Evolutionary conservation across 495 filamentous ascomycete species (phyloP), one percentile per base, ranked within the genome.

Genomic region (Annulohypoxylon moriforme): DNA sequence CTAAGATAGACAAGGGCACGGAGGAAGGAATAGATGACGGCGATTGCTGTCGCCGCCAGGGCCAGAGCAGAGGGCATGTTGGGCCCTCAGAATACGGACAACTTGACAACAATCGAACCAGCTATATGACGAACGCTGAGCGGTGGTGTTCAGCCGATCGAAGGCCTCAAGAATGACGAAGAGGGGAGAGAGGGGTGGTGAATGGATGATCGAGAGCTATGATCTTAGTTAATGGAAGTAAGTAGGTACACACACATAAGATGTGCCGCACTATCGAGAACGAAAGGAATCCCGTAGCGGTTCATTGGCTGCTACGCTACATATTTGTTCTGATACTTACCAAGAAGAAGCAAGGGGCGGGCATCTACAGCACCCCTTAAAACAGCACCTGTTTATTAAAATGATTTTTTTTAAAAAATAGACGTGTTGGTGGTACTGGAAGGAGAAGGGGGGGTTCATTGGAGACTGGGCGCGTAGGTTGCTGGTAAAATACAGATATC

Each of bases 21-120:
- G 49, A 53, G 49, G 49, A 53, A 53, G 49, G 14, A 53, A 29
- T 29, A 53, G 49, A 53, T 53, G 24, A 31, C 49, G 49, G 49
- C 25, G 49, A 53, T 53, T 31, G 25, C 49, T 16, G 25, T 31
- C 49, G 49, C 49, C 49, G 49, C 49, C 14, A 53, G 49, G 49
- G 49, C 27, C 24, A 53, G 49, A 53, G 49, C 49, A 31, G 49
- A 53, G 49, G 49, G 49, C 49, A 53, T 53, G 3, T 33, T 53
- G 49, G 25, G 49, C 49, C 25, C 49, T 53, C 14, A 31, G 49
- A 53, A 53, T 53, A 53, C 27, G 49, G 25, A 53, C 25, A 53
- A 31, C 25, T 53, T 53, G 49, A 31, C 13, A 9, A 25, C 14
- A 52, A 52, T 52, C 47, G 47, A 52, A 24, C 47, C 14, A 52